These are phyloP conservation scores for Phaffomyces thermotolerans DNA, from an alignment of 805 yeast species.

Conservation along the genomic window DNA sequence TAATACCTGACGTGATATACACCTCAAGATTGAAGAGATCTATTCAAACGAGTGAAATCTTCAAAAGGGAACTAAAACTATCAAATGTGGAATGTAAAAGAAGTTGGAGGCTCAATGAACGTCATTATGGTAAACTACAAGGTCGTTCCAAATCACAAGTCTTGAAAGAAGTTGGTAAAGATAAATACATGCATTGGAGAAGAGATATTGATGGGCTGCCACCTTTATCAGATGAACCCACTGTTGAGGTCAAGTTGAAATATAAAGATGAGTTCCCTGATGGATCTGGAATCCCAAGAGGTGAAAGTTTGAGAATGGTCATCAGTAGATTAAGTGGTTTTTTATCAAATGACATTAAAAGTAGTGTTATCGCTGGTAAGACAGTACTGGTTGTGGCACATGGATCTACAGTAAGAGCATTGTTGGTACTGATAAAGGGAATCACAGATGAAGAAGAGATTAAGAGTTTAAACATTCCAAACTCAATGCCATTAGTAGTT, in stretches of 20 bases:
- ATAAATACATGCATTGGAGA: conserved; percentile 71
- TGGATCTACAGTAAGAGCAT: conserved; percentile 75
- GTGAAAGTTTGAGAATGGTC: conserved; percentile 72
- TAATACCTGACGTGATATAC: conserved; percentile 52
- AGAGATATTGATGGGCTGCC: conserved; percentile 75
- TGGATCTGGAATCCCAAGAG: conserved; percentile 46
- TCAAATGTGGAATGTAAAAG: conserved; percentile 48
- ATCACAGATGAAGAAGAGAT: conserved; percentile 63
- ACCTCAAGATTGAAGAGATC: conserved; percentile 72
- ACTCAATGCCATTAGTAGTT: conserved; percentile 73
- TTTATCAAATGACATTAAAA: conserved; percentile 41
- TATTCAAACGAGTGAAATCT: conserved; percentile 64
- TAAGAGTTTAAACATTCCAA: conserved; percentile 71
- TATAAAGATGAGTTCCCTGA: conserved; percentile 25
- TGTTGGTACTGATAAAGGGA: conserved; percentile 59
- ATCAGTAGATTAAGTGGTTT: conserved; percentile 59
- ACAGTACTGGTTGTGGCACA: conserved; percentile 69
- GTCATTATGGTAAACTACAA: conserved; percentile 80
- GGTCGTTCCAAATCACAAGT: conserved; percentile 69
- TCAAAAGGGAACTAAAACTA: conserved; percentile 48
- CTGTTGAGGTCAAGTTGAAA: conserved; percentile 20
- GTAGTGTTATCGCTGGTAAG: conserved; percentile 41
- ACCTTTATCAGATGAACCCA: conserved; percentile 40
- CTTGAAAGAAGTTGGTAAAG: conserved; percentile 58
- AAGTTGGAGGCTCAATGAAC: conserved; percentile 75